A percentile compares a stretch with the other conserved stretches of the same genome.
Evolutionary conservation across 2,329 filamentous ascomycete species (phyloP).

Genomic region (Nannizziopsis arthrosporioides): DNA sequence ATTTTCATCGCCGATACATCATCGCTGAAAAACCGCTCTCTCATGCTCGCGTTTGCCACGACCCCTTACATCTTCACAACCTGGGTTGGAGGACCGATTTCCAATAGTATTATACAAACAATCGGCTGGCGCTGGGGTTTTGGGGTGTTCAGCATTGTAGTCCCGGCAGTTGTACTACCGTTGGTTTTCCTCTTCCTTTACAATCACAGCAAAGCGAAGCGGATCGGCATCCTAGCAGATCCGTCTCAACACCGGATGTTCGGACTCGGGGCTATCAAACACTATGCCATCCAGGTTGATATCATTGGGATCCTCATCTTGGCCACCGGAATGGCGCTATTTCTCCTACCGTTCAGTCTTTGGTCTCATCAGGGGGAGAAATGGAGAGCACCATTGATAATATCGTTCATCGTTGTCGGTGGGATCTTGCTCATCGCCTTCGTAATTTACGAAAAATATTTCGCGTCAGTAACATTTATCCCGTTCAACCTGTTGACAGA

Average conservation of each 20-base stretch:
- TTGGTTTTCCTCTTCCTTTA: conserved; percentile 43
- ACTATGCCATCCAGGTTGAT: conserved; percentile 20
- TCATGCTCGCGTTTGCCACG: conserved; percentile 46
- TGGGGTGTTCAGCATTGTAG: conserved; percentile 50
- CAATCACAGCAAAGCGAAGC: conserved; percentile 46
- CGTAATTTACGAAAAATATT: conserved; percentile 42
- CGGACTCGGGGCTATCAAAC: conserved; percentile 16
- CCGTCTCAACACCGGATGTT: conserved; percentile 11
- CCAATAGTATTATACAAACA: conserved; percentile 34
- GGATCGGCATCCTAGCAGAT: conserved; percentile 17
- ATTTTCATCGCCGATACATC: conserved; percentile 54
- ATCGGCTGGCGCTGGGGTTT: conserved; percentile 52
- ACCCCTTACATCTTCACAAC: conserved; percentile 40
- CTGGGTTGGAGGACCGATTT: conserved; percentile 39
- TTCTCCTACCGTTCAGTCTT: conserved; percentile 24
- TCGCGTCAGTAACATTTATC: conserved; percentile 41
- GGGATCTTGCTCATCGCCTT: conserved; percentile 42
- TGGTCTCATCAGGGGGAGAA: conserved; percentile 16
- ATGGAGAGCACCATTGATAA: conserved; percentile 22
- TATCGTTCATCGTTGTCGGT: conserved; percentile 43
- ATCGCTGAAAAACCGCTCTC: conserved; percentile 45
- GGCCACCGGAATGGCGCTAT: conserved; percentile 21
- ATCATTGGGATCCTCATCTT: conserved; percentile 23
- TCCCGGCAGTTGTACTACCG: conserved; percentile 45
- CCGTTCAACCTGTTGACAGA: conserved; percentile 43